Percentiles rank a stretch among this genome's conserved stretches.
Evolutionary conservation across 768 basidiomycete species (phyloP).

Genomic region (Leccinum imitatum): DNA sequence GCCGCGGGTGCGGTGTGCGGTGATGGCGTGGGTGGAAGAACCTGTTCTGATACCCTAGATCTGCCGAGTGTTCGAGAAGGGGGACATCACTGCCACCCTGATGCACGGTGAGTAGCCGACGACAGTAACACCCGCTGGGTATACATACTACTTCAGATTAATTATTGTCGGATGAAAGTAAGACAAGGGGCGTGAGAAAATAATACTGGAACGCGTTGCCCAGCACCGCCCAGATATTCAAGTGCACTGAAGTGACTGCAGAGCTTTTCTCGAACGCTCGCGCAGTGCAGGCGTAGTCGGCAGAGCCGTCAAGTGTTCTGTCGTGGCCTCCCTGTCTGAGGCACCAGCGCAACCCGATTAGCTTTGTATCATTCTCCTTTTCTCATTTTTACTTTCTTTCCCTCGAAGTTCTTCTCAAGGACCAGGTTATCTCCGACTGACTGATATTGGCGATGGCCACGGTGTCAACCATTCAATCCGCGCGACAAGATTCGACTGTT

Average conservation of each 20-base stretch:
- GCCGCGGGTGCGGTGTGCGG: background rate
- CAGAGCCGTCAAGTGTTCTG: background rate
- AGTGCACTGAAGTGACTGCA: background rate
- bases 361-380: constrained; percentile 6
- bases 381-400: constrained; percentile 7
- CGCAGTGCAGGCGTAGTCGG: background rate
- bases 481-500: constrained; percentile 40
- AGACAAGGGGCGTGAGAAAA: constrained; percentile 19
- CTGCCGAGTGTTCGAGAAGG: background rate
- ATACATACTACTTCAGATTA: too few relatives aligned
- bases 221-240: constrained; percentile 13
- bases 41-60: background rate
- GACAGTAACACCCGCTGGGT: background rate
- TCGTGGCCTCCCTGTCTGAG: background rate
- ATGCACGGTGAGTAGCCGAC: background rate
- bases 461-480: constrained; percentile 50
- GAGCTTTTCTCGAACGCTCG: background rate
- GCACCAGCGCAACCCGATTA: constrained; percentile 6
- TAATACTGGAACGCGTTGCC: constrained; percentile 24
- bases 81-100: background rate
- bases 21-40: constrained; percentile 3
- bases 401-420: constrained; percentile 14
- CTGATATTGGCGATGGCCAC: constrained; percentile 37
- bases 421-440: constrained; percentile 22
- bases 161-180: background rate